phyloP scores from a whole-genome alignment of 1,284 basidiomycete genomes.

The Chondrostereum purpureum region DNA sequence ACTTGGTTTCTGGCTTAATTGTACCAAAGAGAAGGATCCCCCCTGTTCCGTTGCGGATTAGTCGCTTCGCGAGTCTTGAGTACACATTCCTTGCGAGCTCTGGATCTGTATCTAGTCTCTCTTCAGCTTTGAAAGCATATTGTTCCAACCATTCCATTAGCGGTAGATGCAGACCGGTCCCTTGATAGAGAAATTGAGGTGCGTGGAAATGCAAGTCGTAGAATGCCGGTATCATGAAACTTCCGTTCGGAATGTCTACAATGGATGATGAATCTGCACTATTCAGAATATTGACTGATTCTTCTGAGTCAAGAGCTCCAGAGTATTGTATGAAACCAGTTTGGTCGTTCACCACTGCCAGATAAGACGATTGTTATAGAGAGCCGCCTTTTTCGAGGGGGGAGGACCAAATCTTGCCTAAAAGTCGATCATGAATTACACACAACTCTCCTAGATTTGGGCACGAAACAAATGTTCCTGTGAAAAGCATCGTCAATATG shows the following conservation, averaged over 20 bases:
- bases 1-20: constrained; percentile 77
- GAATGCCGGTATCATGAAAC: constrained; percentile 72
- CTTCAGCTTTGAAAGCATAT: constrained; percentile 76
- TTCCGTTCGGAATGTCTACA: constrained; percentile 38
- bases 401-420: constrained; percentile 35
- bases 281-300: constrained; percentile 26
- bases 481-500: too few species aligned
- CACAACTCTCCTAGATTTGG: constrained; percentile 26
- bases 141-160: constrained; percentile 78
- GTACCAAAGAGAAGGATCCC: constrained; percentile 76
- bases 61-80: constrained; percentile 48
- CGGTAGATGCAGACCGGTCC: constrained; percentile 76
- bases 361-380: too few species aligned
- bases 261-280: constrained; percentile 18
- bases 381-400: constrained; percentile 3
- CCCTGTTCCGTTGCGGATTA: constrained; percentile 70
- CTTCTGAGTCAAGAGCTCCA: constrained; percentile 27
- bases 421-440: constrained; percentile 50
- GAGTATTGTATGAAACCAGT: constrained; percentile 52
- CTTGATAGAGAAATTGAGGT: constrained; percentile 81
- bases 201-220: constrained; percentile 81
- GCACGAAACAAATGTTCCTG: neutral
- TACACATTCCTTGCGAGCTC: constrained; percentile 62
- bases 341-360: constrained; percentile 40
- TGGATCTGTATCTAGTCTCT: constrained; percentile 59